phyloP scores from a whole-genome alignment of 2,329 filamentous ascomycete genomes.

The Epichloe coenophiala region DNA sequence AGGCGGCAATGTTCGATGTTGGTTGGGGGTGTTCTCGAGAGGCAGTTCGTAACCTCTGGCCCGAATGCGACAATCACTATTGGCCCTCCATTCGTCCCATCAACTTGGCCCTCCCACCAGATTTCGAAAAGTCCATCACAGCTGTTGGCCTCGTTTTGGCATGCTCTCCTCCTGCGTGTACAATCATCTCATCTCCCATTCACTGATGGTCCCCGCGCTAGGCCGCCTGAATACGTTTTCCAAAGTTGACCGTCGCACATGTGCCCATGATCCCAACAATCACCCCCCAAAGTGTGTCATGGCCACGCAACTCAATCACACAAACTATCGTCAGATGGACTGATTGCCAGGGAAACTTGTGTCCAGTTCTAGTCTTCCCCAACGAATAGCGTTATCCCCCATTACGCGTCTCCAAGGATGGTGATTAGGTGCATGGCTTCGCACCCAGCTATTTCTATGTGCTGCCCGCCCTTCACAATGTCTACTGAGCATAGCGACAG shows the following conservation, averaged over 20 bases:
- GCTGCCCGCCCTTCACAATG: not conserved
- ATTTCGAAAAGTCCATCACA: no score
- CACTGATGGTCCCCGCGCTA: not conserved
- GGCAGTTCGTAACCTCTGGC: constrained; percentile 11
- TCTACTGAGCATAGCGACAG: not conserved
- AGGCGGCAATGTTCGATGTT: constrained; percentile 42
- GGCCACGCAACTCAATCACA: not conserved
- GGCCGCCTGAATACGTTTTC: not conserved
- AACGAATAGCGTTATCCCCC: not conserved
- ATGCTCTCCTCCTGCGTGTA: not conserved
- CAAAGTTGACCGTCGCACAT: not conserved
- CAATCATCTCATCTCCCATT: not conserved
- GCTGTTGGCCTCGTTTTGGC: no score
- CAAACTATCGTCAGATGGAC: not conserved
- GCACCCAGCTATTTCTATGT: not conserved
- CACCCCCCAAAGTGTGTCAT: not conserved
- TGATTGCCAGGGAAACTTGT: not conserved
- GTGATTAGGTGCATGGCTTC: not conserved
- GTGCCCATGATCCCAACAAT: not conserved
- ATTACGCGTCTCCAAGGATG: not conserved
- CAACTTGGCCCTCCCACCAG: no score
- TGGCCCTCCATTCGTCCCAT: no score
- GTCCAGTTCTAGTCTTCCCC: not conserved
- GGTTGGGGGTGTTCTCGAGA: constrained; percentile 48
- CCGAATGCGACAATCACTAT: no score